Percentiles rank a stretch among this genome's conserved stretches.
phyloP scores from a whole-genome alignment of 129 eudicot genomes.

The Pulicaria dysenterica region DNA sequence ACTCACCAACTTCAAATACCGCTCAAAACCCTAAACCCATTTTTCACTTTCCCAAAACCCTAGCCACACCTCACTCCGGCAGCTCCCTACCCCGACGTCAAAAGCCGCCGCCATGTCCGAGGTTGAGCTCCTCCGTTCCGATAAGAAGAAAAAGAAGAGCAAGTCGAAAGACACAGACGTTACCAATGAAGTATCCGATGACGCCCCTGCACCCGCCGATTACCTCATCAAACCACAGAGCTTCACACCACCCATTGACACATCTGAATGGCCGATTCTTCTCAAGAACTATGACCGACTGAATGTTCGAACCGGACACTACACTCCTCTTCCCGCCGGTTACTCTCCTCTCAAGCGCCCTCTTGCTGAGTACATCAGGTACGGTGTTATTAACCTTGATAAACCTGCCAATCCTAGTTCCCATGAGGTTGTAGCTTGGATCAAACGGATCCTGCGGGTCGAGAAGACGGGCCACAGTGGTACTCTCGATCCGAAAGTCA shows the following conservation, averaged over 20 bases:
- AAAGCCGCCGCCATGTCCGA: conserved; percentile 56
- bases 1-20: neutral
- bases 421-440: conserved; percentile 94
- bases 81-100: conserved; percentile 11
- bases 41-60: conserved; percentile 25
- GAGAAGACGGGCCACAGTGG: conserved; percentile 91
- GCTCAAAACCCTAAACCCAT: conserved; percentile 48
- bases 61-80: conserved; percentile 36
- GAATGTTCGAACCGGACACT: conserved; percentile 87
- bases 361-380: conserved; percentile 71
- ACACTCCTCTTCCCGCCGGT: conserved; percentile 92
- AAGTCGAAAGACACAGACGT: conserved; percentile 31
- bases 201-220: conserved; percentile 32
- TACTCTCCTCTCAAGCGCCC: conserved; percentile 90
- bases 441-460: conserved; percentile 74
- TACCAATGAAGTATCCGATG: conserved; percentile 19
- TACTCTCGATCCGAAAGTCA: conserved; percentile 84
- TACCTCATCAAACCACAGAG: conserved; percentile 73
- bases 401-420: conserved; percentile 91
- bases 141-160: conserved; percentile 66
- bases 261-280: conserved; percentile 85
- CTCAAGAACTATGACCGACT: conserved; percentile 78
- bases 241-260: conserved; percentile 66
- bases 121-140: conserved; percentile 48
- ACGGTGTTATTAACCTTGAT: conserved; percentile 76